Percentiles rank a stretch among this genome's conserved stretches.
These are phyloP conservation scores for Paecilomyces fulvus DNA, from an alignment of 2,329 filamentous ascomycete genomes.

Conservation along the genomic window DNA sequence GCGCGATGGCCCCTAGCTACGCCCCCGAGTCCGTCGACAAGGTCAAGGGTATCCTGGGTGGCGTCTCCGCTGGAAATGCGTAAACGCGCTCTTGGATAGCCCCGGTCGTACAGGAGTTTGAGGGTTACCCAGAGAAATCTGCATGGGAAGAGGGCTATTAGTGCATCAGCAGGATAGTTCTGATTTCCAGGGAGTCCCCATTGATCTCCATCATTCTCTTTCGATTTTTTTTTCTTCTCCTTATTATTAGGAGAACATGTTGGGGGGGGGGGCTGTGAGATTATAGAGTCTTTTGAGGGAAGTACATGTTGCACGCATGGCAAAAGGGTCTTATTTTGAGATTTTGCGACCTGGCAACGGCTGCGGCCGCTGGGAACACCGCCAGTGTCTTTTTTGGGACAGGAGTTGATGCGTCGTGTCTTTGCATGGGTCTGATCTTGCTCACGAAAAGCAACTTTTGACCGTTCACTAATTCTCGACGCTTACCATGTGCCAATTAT, in stretches of 20 bases:
- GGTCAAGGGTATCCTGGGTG: constrained; percentile 29
- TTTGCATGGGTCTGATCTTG: constrained; percentile 4
- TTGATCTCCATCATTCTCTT: background rate
- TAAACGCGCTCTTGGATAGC: constrained; percentile 11
- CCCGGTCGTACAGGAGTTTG: background rate
- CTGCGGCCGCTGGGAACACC: constrained; percentile 28
- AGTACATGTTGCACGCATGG: constrained; percentile 1
- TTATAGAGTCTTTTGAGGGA: background rate
- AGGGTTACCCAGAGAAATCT: background rate
- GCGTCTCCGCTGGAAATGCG: constrained; percentile 23
- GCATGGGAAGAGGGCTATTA: background rate
- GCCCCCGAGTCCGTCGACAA: constrained; percentile 25
- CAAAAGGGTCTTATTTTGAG: constrained; percentile 1
- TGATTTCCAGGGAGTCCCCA: background rate
- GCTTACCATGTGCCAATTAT: constrained; percentile 7
- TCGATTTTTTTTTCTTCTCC: background rate
- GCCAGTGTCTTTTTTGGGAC: constrained; percentile 12
- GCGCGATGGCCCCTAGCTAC: constrained; percentile 49
- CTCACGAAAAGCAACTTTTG: background rate
- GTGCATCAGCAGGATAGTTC: background rate
- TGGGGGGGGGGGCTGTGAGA: background rate
- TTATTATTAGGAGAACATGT: background rate
- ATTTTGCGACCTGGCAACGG: constrained; percentile 15
- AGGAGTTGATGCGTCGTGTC: constrained; percentile 5
- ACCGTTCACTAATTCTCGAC: constrained; percentile 4